phyloP scores from a whole-genome alignment of 2,329 filamentous ascomycete species.

The Talaromyces verruculosus region DNA sequence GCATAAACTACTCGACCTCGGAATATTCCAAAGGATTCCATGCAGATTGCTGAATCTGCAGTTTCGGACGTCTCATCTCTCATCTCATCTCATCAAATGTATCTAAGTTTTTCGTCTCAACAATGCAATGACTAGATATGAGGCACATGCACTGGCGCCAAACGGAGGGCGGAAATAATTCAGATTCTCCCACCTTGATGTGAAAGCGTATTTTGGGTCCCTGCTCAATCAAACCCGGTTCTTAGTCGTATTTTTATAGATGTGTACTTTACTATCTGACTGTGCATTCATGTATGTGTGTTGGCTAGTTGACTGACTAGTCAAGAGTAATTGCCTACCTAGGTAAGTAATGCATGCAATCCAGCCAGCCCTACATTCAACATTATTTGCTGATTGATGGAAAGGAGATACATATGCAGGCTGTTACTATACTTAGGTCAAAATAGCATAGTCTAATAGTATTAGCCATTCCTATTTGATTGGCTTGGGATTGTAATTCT shows the following conservation, averaged over 20 bases:
- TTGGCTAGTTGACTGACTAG: background rate
- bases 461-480: background rate
- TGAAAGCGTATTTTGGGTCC: background rate
- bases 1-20: background rate
- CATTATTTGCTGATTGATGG: background rate
- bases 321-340: slow-evolving; percentile 4
- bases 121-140: background rate
- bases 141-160: background rate
- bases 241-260: background rate
- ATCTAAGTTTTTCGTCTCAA: background rate
- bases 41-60: background rate
- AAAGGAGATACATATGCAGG: background rate
- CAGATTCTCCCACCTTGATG: too few species aligned
- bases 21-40: background rate
- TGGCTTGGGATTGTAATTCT: background rate
- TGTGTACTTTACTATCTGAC: background rate
- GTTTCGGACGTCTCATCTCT: background rate
- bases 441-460: background rate
- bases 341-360: slow-evolving; percentile 3
- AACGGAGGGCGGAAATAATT: background rate
- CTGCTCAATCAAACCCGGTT: background rate
- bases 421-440: background rate
- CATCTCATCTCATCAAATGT: background rate
- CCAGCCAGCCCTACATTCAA: background rate
- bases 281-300: background rate